Evolutionary conservation across 2,329 filamentous ascomycete genomes (phyloP).

Genomic region (Talaromyces sp.): DNA sequence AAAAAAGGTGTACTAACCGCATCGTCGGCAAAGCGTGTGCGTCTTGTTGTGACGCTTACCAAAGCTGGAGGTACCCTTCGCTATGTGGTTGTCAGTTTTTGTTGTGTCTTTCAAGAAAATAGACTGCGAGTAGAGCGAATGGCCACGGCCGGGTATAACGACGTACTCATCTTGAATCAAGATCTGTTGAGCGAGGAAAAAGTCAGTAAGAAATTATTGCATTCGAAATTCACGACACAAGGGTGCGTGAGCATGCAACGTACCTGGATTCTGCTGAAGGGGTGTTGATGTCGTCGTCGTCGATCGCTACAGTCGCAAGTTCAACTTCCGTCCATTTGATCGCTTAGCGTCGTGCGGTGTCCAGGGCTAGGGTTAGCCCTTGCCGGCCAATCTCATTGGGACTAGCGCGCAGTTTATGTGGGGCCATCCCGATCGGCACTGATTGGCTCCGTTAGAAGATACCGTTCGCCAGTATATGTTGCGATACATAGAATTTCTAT

Average conservation of each 20-base stretch:
- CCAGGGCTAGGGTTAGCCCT: conserved; percentile 30
- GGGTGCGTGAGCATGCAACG: conserved; percentile 1
- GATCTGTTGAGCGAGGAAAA: conserved; percentile 24
- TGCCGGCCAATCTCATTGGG: conserved; percentile 20
- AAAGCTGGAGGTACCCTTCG: conserved; percentile 69
- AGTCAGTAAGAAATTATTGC: conserved; percentile 21
- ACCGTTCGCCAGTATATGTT: not conserved
- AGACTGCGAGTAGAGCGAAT: conserved; percentile 13
- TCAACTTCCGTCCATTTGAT: conserved; percentile 15
- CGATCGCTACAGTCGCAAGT: conserved; percentile 19
- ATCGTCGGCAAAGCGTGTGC: conserved; percentile 97
- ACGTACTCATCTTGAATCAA: conserved; percentile 59
- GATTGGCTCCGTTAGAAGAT: not conserved
- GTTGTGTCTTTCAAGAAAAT: conserved; percentile 19
- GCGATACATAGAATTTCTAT: not conserved
- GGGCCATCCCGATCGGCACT: not conserved
- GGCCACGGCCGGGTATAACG: not conserved
- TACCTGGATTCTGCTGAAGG: conserved; percentile 39
- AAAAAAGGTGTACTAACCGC: conserved; percentile 65
- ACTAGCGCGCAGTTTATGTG: not conserved
- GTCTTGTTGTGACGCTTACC: conserved; percentile 93
- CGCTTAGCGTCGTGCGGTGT: conserved; percentile 41
- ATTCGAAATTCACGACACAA: conserved; percentile 1
- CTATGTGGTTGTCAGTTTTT: conserved; percentile 49
- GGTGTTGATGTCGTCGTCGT: conserved; percentile 37